phyloP scores from a whole-genome alignment of 208 protist genomes.

The Leishmania turanica region DNA sequence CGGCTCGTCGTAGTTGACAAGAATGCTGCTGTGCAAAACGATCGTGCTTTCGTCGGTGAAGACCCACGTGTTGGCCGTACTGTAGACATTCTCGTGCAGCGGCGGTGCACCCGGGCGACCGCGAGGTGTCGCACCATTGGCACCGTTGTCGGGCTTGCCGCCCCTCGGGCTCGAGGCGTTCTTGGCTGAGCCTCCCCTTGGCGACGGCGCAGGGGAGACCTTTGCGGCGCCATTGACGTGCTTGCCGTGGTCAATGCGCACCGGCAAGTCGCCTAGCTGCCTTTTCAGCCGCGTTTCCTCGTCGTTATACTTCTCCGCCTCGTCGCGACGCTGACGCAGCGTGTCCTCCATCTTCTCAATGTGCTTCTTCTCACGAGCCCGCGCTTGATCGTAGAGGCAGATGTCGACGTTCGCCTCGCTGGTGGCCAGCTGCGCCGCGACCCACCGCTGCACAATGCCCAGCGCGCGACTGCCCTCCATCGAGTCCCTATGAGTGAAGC shows the following conservation, averaged over 20 bases:
- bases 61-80: conserved; percentile 15
- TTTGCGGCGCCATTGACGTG: not conserved
- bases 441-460: conserved; percentile 56
- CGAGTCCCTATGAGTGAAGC: conserved; percentile 54
- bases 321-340: conserved; percentile 15
- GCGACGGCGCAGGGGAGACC: not conserved
- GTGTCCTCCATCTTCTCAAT: conserved; percentile 21
- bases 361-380: conserved; percentile 9
- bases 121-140: not conserved
- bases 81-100: conserved; percentile 23
- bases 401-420: conserved; percentile 29
- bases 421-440: conserved; percentile 38
- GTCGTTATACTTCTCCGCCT: conserved; percentile 21
- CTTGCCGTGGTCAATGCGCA: conserved; percentile 15
- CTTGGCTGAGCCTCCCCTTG: not conserved
- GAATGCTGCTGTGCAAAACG: conserved; percentile 24
- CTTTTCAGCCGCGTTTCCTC: conserved; percentile 16
- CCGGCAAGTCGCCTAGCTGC: conserved; percentile 12
- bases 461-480: conserved; percentile 56
- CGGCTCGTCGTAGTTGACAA: conserved; percentile 45
- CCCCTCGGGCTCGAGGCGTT: not conserved
- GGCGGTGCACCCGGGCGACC: conserved; percentile 22
- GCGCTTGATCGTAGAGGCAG: conserved; percentile 12
- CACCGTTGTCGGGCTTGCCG: not conserved
- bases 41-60: conserved; percentile 18